Conservation (phyloP, 129 eudicot species). For the Saussurea involucrata region DNA sequence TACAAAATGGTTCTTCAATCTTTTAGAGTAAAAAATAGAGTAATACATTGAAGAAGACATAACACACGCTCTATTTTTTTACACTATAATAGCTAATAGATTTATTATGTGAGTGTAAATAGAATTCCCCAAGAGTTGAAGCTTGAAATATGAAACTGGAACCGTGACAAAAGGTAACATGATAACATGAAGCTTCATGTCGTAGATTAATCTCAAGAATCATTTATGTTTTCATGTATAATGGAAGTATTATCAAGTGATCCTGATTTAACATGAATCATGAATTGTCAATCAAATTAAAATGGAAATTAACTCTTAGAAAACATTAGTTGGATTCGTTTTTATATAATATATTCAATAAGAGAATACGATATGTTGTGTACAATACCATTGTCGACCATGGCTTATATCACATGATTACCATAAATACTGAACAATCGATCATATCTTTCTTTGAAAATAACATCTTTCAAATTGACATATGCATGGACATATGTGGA, state of each 20-base stretch:
- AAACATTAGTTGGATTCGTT: not conserved
- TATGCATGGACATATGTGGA: not conserved
- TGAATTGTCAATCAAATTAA: not conserved
- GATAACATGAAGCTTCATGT: not conserved
- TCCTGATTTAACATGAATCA: not conserved
- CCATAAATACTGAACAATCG: not conserved
- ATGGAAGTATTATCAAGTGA: too few species aligned
- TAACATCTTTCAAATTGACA: not conserved
- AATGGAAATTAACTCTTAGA: not conserved
- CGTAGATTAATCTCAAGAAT: not conserved
- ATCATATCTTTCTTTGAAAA: not conserved
- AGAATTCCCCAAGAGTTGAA: not conserved
- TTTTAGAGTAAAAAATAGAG: too few species aligned
- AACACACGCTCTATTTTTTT: too few species aligned
- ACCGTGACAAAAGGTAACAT: not conserved
- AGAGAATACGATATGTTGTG: not conserved
- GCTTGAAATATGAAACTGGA: not conserved
- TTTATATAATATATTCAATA: too few species aligned
- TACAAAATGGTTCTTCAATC: too few species aligned
- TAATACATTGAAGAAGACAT: too few species aligned
- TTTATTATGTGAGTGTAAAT: not conserved
- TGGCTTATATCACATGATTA: not conserved
- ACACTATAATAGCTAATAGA: not conserved
- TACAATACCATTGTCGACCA: not conserved
- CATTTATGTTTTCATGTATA: too few species aligned